Base-by-base conservation (phyloP, 2,329 filamentous ascomycete genomes). In the Pseudocercospora eumusae region DNA sequence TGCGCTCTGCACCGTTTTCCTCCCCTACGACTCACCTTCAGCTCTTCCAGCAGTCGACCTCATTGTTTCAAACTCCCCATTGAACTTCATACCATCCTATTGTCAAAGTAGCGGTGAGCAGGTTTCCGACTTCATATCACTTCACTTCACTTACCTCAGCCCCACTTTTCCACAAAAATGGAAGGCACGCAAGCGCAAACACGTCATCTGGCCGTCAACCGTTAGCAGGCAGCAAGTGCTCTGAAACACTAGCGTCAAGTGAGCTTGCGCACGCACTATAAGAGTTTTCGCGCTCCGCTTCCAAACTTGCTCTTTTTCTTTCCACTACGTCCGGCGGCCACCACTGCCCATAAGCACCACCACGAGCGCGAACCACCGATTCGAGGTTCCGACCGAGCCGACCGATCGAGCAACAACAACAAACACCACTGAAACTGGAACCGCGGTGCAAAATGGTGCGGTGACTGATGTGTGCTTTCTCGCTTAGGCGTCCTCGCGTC, bases 251-350 rank as follows among this genome's bases (percentile, higher is more conserved):
- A 50, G 47, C 47, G 47, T 23, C 47, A 25, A 21, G 20, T 25
- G 47, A 50, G 47, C 47, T 23, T 50, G 13, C 23, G 20, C 47
- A 11, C 15, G 5, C 20, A 28, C 47, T 27, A 25, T 50, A 27
- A 50, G 21, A n/a, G n/a, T 15, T 23, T 50, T n/a, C n/a, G 3
- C 44, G 1, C 44, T 47, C 7, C 20, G 20, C 20, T 3, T 3
- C 47, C 23, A 23, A 28, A 28, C 47, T 27, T 18, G 3, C 3
- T 3, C 47, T 28, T 50, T 27, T 50, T 25, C 47, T 50, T 27
- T 50, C 47, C 47, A 50, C 47, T 20, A 50, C 47, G 47, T 50
- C 47, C 47, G 47, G 47, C 47, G 47, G 47, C 47, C 47, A 50
- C 47, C 47, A 27, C 4, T 2, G 28, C 28, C 28, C 47, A 50